Base-by-base conservation (phyloP, 2,329 filamentous ascomycete genomes). In the Penicillium hesseltinei region DNA sequence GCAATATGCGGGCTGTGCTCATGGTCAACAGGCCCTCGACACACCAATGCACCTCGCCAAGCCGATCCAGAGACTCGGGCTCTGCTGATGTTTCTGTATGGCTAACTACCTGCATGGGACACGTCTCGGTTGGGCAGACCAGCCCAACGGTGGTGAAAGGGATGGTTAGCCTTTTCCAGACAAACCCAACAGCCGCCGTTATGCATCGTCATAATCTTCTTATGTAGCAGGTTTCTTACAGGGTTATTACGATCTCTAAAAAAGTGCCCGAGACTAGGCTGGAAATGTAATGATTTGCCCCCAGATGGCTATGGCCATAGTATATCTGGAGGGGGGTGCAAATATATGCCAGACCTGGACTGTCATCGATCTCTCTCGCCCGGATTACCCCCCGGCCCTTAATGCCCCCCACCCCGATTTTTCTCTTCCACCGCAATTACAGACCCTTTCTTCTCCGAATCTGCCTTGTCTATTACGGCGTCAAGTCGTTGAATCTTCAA, bases 391-490 rank as follows among this genome's bases (percentile, higher is more conserved):
- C 45, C 54, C 51, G 53, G 57, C 58, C 60, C 55, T 65, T 68
- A 56, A 58, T 61, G 58, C 60, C 57, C 56, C 51, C 51, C 53
- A 58, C 54, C 54, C 59, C 60, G 57, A 53, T 46, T 60, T 60
- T 51, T 59, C 53, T 54, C 63, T 60, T 62, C 64, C 64, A 65
- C 64, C 62, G 62, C 66, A 65, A 65, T 62, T 62, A 63, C 64
- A 64, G 59, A 62, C 54, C 56, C 60, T 51, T 57, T 56, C 54
- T 52, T 58, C 61, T 56, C 53, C 59, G 63, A 74, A 60, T 75
- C 72, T 74, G 73, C 73, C 73, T 74, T 71, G 71, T 59, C 66
- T 59, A 62, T 64, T 56, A 60, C 65, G 71, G 66, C 67, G 66
- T 71, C 63, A 66, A 63, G 61, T 59, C 57, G 56, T 63, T 40